phyloP scores from a whole-genome alignment of 805 yeast genomes.

The Candida methanosorbosa region DNA sequence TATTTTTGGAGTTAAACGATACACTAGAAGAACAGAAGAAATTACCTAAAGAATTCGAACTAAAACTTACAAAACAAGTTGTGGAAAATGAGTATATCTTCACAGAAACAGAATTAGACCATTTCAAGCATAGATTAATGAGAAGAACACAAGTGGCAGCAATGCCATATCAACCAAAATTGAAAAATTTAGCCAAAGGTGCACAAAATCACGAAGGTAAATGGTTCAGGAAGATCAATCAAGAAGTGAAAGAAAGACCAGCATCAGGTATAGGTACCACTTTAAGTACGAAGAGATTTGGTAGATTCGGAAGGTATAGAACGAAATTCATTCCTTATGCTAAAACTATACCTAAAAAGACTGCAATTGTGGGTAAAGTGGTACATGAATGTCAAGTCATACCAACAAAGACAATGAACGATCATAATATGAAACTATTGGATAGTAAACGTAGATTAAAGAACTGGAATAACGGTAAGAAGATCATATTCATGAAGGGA shows the following conservation, averaged over 20 bases:
- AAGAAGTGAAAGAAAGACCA: conserved; percentile 13
- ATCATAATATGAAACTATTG: conserved; percentile 45
- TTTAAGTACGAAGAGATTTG: conserved; percentile 6
- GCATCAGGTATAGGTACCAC: conserved; percentile 25
- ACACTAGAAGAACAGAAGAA: conserved; percentile 35
- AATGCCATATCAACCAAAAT: conserved; percentile 44
- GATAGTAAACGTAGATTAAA: conserved; percentile 27
- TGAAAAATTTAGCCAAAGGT: conserved; percentile 30
- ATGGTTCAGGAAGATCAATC: conserved; percentile 20
- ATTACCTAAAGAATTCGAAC: conserved; percentile 80
- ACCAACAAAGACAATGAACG: conserved; percentile 72
- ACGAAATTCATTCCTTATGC: conserved; percentile 60
- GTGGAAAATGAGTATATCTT: conserved; percentile 84
- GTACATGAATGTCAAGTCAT: conserved; percentile 87
- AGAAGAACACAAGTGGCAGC: conserved; percentile 42
- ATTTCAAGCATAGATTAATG: conserved; percentile 45
- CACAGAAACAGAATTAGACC: conserved; percentile 72
- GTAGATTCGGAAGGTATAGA: conserved; percentile 5
- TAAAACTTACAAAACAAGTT: conserved; percentile 65
- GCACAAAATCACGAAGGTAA: conserved; percentile 23
- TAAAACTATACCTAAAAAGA: conserved; percentile 81
- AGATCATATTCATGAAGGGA: conserved; percentile 46
- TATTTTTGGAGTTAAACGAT: conserved; percentile 50
- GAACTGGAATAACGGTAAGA: conserved; percentile 29
- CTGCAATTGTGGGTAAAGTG: conserved; percentile 78